phyloP scores from a whole-genome alignment of 1,284 basidiomycete genomes.

The Moniliella sp. region DNA sequence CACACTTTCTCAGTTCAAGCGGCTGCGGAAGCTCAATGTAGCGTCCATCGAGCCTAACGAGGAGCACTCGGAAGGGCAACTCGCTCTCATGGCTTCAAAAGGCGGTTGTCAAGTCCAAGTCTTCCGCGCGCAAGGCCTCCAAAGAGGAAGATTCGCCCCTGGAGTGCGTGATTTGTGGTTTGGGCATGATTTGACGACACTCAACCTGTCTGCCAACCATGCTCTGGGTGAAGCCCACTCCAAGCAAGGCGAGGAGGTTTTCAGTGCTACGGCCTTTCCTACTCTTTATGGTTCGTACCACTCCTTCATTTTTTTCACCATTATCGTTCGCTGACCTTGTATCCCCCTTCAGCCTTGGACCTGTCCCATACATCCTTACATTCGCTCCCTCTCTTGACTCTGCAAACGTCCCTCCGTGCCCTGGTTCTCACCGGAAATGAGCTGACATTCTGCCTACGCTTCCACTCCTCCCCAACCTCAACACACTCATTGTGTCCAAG shows the following conservation, averaged over 20 bases:
- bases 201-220: background rate
- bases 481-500: conserved; percentile 27
- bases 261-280: background rate
- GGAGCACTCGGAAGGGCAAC: background rate
- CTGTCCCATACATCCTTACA: background rate
- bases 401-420: background rate
- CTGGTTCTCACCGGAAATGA: background rate
- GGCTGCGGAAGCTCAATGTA: background rate
- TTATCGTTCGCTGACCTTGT: background rate
- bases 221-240: background rate
- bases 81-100: background rate
- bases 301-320: background rate
- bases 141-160: no score
- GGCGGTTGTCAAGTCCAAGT: no score
- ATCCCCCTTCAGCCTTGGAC: background rate
- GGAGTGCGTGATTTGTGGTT: background rate
- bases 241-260: background rate
- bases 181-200: background rate
- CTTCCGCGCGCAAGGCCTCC: no score
- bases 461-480: conserved; percentile 25
- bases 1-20: background rate
- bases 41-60: background rate
- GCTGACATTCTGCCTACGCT: conserved; percentile 3
- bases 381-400: background rate
- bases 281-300: background rate